Evolutionary conservation across 139 green algal species (phyloP), one percentile per base, ranked within the genome.

Genomic region (Chlorella vulgaris): DNA sequence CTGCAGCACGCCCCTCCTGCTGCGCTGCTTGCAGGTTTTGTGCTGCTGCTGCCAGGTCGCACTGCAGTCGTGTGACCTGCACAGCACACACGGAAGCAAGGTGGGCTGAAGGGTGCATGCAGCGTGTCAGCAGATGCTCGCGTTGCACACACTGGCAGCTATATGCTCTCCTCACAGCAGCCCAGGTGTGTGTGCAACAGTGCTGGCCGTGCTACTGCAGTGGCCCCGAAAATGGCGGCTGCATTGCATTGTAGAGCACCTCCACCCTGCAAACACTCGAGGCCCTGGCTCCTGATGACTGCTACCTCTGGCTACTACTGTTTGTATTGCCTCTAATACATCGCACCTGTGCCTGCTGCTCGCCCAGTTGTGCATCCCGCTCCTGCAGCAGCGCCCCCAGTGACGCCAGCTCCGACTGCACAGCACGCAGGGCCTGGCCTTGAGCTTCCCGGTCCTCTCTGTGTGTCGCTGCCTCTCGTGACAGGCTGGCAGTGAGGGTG

Each of bases 301-400:
- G n/a, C n/a, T n/a, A n/a, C n/a, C n/a, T n/a, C n/a, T n/a, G n/a
- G n/a, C n/a, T n/a, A n/a, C n/a, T n/a, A n/a, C n/a, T n/a, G n/a
- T n/a, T n/a, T n/a, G n/a, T n/a, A n/a, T n/a, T n/a, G n/a, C n/a
- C n/a, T n/a, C n/a, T n/a, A 58, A 58, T 58, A 10, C 40, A 19
- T 40, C 78, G 26, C 39, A 84, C 60, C 69, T 87, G 26, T 4
- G 29, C 42, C 22, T 65, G 51, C 24, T 73, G 51, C 69, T 82
- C n/a, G 24, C 35, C 39, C 78, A 91, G 87, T 18, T 85, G 69
- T 15, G 83, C 67, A 76, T 92, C 90, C 21, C 87, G 81, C 74
- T 85, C 51, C 33, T 87, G 88, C 70, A 90, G 58, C 36, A n/a
- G 69, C 78, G 92, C 86, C 7, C 66, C 43, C 61, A 94, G 89